A percentile compares a stretch with the other conserved stretches of the same genome.
phyloP scores from a whole-genome alignment of 2,329 filamentous ascomycete species.

The Cryphonectria nitschkei region DNA sequence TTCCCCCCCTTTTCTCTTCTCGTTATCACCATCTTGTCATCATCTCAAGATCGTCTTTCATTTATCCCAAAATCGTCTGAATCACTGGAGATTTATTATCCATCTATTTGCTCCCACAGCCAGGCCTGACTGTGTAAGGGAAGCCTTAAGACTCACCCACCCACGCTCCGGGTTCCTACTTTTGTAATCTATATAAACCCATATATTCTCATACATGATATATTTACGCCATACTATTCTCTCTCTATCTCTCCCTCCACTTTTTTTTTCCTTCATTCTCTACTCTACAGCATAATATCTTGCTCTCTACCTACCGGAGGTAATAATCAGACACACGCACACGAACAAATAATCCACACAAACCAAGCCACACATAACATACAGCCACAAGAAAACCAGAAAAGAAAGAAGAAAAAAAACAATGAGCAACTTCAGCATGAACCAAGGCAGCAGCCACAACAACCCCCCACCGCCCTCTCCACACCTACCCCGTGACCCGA shows the following conservation, averaged over 20 bases:
- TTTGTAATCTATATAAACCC: constrained; percentile 15
- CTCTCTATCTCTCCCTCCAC: too few species aligned
- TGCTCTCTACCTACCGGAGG: background rate
- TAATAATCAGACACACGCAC: background rate
- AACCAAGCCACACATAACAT: background rate
- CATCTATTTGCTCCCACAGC: constrained; percentile 21
- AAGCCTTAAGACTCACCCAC: constrained; percentile 5
- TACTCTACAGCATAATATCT: background rate
- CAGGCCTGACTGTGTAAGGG: constrained; percentile 18
- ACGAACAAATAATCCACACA: background rate
- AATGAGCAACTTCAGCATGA: constrained; percentile 23
- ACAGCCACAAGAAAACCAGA: constrained; percentile 5
- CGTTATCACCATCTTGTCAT: background rate
- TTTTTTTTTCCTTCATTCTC: background rate
- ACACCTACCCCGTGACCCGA: constrained; percentile 7
- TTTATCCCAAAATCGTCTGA: background rate
- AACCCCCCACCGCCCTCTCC: constrained; percentile 25
- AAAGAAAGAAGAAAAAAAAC: constrained; percentile 11
- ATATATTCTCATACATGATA: background rate
- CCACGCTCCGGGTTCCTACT: constrained; percentile 11
- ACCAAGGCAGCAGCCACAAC: constrained; percentile 22
- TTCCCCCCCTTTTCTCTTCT: background rate
- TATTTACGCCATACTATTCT: background rate
- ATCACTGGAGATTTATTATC: constrained; percentile 9
- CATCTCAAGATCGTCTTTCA: background rate